Evolutionary conservation across 352 stramenopile genomes (phyloP).

Genomic region (Pythium apleroticum): DNA sequence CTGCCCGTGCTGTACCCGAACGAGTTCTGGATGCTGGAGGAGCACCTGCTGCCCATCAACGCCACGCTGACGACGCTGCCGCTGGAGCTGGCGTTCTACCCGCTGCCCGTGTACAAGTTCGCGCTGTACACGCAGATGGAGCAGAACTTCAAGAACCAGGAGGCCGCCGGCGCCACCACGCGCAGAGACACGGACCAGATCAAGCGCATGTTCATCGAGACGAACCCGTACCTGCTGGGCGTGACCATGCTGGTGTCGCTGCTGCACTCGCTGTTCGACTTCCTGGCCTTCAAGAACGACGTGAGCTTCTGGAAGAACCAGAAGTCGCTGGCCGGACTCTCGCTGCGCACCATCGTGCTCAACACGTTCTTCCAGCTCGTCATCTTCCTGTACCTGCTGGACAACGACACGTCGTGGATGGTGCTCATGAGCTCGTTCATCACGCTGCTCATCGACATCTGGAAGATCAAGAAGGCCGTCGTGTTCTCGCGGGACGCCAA

Average conservation of each 20-base stretch:
- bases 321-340: constrained; percentile 95
- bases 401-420: constrained; percentile 97
- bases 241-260: constrained; percentile 95
- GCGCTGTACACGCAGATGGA: constrained; percentile 93
- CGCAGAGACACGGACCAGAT: constrained; percentile 91
- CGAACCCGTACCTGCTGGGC: constrained; percentile 95
- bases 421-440: constrained; percentile 90
- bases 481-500: constrained; percentile 75
- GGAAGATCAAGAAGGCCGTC: constrained; percentile 94
- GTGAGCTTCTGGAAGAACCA: constrained; percentile 98
- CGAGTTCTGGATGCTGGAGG: constrained; percentile 94
- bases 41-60: constrained; percentile 90
- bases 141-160: constrained; percentile 91
- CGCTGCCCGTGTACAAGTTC: constrained; percentile 90
- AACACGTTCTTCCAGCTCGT: constrained; percentile 97
- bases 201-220: constrained; percentile 96
- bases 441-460: constrained; percentile 87
- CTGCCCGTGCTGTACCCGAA: constrained; percentile 91
- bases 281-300: constrained; percentile 99
- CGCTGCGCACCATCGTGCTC: constrained; percentile 91
- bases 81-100: constrained; percentile 87
- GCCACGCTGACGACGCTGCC: constrained; percentile 72
- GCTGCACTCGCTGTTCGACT: constrained; percentile 98
- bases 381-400: constrained; percentile 97
- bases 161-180: constrained; percentile 88